A percentile compares a stretch with the other conserved stretches of the same genome.
phyloP scores from a whole-genome alignment of 1,139 yeast genomes.

The Candida albicans region DNA sequence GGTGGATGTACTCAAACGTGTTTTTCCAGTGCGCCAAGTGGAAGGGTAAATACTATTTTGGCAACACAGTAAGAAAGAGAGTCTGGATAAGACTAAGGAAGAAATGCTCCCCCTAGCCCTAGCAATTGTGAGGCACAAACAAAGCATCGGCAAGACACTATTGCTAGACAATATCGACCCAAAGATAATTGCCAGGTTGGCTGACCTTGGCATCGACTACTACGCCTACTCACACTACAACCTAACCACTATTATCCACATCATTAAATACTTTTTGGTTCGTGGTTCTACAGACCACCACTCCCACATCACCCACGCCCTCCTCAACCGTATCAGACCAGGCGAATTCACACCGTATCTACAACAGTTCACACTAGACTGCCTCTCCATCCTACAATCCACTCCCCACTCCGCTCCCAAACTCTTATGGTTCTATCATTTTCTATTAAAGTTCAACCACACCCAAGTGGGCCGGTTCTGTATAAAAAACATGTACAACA shows the following conservation, averaged over 20 bases:
- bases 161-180: conserved; percentile 11
- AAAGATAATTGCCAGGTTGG: conserved; percentile 5
- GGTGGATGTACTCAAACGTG: conserved; percentile 65
- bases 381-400: conserved; percentile 7
- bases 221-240: conserved; percentile 4
- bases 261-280: conserved; percentile 13
- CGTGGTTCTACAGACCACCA: conserved; percentile 7
- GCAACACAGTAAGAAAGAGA: conserved; percentile 58
- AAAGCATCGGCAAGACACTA: conserved; percentile 1
- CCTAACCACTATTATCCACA: neutral
- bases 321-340: conserved; percentile 5
- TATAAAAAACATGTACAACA: conserved; percentile 9
- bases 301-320: conserved; percentile 6
- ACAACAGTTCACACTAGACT: conserved; percentile 8
- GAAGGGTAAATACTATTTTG: conserved; percentile 59
- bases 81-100: conserved; percentile 52
- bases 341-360: conserved; percentile 2
- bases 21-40: conserved; percentile 48
- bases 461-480: conserved; percentile 11
- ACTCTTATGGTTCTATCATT: conserved; percentile 11
- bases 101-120: conserved; percentile 15
- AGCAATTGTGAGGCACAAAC: conserved; percentile 11
- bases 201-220: conserved; percentile 10
- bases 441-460: conserved; percentile 7
- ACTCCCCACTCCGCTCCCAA: conserved; percentile 1